These are phyloP conservation scores for Phaeodactylum tricornutum DNA, from an alignment of 108 stramenopile species.

Conservation along the genomic window DNA sequence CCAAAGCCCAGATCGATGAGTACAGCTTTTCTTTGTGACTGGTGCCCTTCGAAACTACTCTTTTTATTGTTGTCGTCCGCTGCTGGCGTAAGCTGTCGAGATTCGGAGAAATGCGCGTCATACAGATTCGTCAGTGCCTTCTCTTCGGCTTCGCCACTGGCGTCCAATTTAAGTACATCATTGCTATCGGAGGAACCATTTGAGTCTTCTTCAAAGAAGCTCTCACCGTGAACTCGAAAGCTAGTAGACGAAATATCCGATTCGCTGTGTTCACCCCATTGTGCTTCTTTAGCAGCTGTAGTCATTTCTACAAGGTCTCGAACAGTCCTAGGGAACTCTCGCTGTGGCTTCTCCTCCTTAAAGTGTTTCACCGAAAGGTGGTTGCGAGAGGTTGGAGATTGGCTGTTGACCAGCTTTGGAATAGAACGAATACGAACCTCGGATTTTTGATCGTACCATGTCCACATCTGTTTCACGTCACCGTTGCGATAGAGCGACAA, in stretches of 20 bases:
- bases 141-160: too few species aligned
- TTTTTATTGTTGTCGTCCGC: neutral
- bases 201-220: conserved; percentile 35
- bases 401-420: too few species aligned
- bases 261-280: conserved; percentile 57
- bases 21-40: conserved; percentile 1
- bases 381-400: neutral
- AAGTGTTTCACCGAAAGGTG: neutral
- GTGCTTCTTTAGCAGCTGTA: conserved; percentile 43
- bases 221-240: conserved; percentile 9
- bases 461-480: too few species aligned
- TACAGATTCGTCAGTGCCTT: conserved; percentile 16
- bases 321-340: conserved; percentile 19
- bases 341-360: neutral
- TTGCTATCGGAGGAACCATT: conserved; percentile 11
- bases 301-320: conserved; percentile 63
- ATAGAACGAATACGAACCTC: too few species aligned
- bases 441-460: too few species aligned
- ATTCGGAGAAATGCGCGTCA: conserved; percentile 22
- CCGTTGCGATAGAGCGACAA: conserved; percentile 63
- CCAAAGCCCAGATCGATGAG: conserved; percentile 11
- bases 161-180: too few species aligned
- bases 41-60: too few species aligned
- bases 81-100: neutral
- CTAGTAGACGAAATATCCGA: conserved; percentile 9